Conservation (phyloP, 2,329 filamentous ascomycete genomes). For the Gaeumannomyces sp. region DNA sequence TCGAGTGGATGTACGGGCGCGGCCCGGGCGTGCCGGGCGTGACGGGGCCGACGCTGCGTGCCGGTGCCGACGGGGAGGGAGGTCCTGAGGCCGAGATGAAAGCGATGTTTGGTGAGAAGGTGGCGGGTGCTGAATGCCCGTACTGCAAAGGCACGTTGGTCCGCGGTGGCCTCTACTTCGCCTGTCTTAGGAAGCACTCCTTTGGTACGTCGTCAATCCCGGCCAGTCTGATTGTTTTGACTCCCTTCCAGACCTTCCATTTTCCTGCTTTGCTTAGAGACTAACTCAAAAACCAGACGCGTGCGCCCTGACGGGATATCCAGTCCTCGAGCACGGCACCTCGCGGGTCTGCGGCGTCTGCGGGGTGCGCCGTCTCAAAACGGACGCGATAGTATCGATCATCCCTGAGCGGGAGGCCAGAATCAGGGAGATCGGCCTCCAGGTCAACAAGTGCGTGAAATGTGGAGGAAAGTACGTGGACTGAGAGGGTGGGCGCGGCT, state of each 20-base stretch:
- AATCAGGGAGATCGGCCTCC: constrained; percentile 14
- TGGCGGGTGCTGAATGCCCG: constrained; percentile 33
- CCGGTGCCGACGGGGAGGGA: constrained; percentile 11
- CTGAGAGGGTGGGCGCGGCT: constrained; percentile 11
- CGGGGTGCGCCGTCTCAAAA: constrained; percentile 42
- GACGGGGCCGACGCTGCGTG: constrained; percentile 19
- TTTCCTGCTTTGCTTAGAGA: background rate
- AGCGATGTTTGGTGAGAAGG: constrained; percentile 9
- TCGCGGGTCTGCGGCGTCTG: constrained; percentile 51
- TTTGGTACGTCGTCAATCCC: constrained; percentile 24
- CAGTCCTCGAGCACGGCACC: constrained; percentile 47
- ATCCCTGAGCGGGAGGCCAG: constrained; percentile 16
- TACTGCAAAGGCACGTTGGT: constrained; percentile 34
- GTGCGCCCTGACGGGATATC: constrained; percentile 47
- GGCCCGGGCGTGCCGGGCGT: constrained; percentile 39
- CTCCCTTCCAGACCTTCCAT: no score
- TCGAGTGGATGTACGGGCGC: constrained; percentile 55
- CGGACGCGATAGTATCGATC: constrained; percentile 32
- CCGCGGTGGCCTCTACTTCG: constrained; percentile 9
- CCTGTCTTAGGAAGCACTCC: constrained; percentile 30
- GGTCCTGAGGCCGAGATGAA: constrained; percentile 6
- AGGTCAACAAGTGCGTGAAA: constrained; percentile 23
- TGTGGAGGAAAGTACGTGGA: constrained; percentile 32
- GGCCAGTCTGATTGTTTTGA: background rate
- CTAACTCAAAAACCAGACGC: constrained; percentile 29